Conservation (phyloP, 2,329 filamentous ascomycete genomes). For the Rugonectria rugulosa region DNA sequence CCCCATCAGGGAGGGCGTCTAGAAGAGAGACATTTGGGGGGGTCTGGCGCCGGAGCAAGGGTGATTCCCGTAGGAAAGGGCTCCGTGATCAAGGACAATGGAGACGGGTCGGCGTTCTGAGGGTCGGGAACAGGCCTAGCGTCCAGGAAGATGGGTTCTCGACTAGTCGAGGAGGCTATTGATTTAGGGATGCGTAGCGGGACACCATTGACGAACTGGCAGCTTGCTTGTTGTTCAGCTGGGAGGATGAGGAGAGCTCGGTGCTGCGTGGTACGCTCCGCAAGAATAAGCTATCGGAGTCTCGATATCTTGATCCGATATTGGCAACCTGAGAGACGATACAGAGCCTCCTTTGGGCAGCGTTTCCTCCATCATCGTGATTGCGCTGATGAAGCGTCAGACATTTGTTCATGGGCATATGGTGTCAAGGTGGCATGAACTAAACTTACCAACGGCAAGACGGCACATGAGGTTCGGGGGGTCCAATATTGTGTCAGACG, state of each 20-base stretch:
- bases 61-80: slow-evolving; percentile 31
- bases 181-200: slow-evolving; percentile 7
- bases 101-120: slow-evolving; percentile 13
- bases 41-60: slow-evolving; percentile 9
- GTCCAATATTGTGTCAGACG: too few relatives aligned
- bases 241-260: neutral
- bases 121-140: slow-evolving; percentile 46
- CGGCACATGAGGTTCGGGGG: too few relatives aligned
- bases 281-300: too few relatives aligned
- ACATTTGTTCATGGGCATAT: too few relatives aligned
- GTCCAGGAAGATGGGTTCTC: slow-evolving; percentile 21
- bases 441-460: too few relatives aligned
- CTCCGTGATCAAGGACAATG: slow-evolving; percentile 1
- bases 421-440: too few relatives aligned
- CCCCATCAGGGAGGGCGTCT: slow-evolving; percentile 14
- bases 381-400: too few relatives aligned
- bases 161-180: slow-evolving; percentile 24
- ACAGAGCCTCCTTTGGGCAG: too few relatives aligned
- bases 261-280: neutral
- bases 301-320: neutral
- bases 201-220: neutral
- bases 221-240: neutral
- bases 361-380: too few relatives aligned
- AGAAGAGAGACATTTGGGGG: slow-evolving; percentile 12
- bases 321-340: too few relatives aligned